Percentiles rank a stretch among this genome's conserved stretches.
phyloP scores from a whole-genome alignment of 768 basidiomycete genomes.

The Leucocoprinus birnbaumii region DNA sequence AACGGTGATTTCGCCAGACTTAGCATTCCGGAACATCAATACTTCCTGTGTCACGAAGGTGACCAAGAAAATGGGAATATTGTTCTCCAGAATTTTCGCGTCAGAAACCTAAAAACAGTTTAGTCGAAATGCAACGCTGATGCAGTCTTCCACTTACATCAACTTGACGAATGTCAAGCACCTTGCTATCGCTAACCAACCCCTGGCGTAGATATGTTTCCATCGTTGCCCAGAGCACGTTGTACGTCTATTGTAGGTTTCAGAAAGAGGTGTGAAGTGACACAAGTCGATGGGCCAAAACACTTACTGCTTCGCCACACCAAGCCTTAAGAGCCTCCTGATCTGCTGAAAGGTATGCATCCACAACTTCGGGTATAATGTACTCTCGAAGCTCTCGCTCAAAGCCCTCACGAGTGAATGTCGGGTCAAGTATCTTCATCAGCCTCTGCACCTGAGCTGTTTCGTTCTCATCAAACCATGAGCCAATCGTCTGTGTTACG shows the following conservation, averaged over 20 bases:
- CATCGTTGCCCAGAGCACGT: conserved; percentile 98
- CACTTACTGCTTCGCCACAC: conserved; percentile 92
- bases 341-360: conserved; percentile 92
- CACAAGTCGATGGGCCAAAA: too few relatives aligned
- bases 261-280: conserved; percentile 10
- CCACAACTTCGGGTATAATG: conserved; percentile 96
- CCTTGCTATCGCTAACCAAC: conserved; percentile 87
- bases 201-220: conserved; percentile 91
- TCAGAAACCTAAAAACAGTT: conserved; percentile 57
- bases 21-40: conserved; percentile 85
- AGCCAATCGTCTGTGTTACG: conserved; percentile 82
- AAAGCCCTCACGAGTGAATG: conserved; percentile 83
- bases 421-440: conserved; percentile 87
- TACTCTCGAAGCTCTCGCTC: conserved; percentile 92
- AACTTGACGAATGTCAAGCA: conserved; percentile 95
- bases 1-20: conserved; percentile 81
- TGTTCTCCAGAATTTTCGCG: conserved; percentile 88
- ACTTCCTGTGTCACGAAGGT: conserved; percentile 94
- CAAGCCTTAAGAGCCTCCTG: conserved; percentile 81
- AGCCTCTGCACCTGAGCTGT: conserved; percentile 90
- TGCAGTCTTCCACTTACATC: conserved; percentile 67
- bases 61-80: conserved; percentile 87
- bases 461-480: conserved; percentile 97
- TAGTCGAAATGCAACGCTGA: background rate
- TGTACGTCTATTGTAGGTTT: conserved; percentile 68